Base-by-base conservation (phyloP, 495 filamentous ascomycete genomes). In the Lophium mytilinum region DNA sequence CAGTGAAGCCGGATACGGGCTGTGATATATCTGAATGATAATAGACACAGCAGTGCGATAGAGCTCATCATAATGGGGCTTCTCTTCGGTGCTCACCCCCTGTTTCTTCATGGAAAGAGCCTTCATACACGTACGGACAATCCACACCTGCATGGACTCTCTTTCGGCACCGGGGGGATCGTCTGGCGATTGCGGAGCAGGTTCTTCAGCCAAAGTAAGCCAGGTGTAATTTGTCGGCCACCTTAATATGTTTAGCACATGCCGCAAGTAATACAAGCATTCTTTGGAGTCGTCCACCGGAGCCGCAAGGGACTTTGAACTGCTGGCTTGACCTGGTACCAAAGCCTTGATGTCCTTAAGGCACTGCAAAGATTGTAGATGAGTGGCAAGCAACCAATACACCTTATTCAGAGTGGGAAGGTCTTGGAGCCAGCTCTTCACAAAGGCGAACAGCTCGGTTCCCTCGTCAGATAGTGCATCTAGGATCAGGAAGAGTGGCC, bases 401-500 rank as follows among this genome's bases (percentile, higher is more conserved):
- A 73, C 66, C 78, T 78, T 81, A 53, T 83, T 79, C 61, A 88
- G 72, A n/a, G 76, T 80, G 45, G 84, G 73, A 15, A 94, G 73
- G 45, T 80, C 87, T 63, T 87, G 84, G 8, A 98, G 73, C 93
- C 93, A 98, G 40, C 79, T 82, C 57, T 86, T 82, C 18, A 88
- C 82, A 52, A 85, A 85, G 67, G 87, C 82, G 37, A 83, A 89
- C 34, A 87, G 67, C 63, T 91, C 88, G 10, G 81, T 83, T 21
- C 80, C 79, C 61, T 86, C 86, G 51, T 92, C 86, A 18, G 77
- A 69, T 0, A 96, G 75, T 10, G 86, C 79, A 68, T 97, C 92
- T 36, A 97, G 76, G 57, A 94, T 78, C 34, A 95, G 72, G 54
- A 96, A 85, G 35, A 96, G 68, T 0, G 92, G 92, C 15, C 90